phyloP scores from a whole-genome alignment of 1,139 yeast species.

The Kurtzmaniella quercitrusa region DNA sequence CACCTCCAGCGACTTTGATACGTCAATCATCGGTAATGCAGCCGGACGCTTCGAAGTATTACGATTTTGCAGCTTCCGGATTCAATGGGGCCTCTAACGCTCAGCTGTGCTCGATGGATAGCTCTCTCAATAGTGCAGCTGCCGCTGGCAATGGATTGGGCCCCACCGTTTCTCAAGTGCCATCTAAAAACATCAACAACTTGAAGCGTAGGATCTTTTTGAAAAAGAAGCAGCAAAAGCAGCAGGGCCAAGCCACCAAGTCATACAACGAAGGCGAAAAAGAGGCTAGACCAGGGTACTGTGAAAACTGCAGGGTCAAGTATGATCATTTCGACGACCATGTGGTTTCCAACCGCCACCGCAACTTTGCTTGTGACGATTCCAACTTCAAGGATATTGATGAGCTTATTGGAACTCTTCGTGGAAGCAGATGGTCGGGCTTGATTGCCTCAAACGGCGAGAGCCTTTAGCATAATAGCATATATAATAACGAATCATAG shows the following conservation, averaged over 20 bases:
- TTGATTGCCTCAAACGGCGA: constrained; percentile 44
- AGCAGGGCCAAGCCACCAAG: constrained; percentile 5
- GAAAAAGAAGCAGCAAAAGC: constrained; percentile 32
- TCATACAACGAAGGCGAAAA: constrained; percentile 18
- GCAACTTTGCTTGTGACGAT: constrained; percentile 72
- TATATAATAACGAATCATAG: background rate
- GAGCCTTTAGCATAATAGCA: constrained; percentile 3
- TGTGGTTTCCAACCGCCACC: constrained; percentile 64
- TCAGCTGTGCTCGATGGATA: constrained; percentile 40
- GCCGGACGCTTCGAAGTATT: constrained; percentile 35
- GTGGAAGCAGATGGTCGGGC: constrained; percentile 40
- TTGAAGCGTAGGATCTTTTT: constrained; percentile 50
- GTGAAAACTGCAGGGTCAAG: constrained; percentile 90
- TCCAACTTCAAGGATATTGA: constrained; percentile 77
- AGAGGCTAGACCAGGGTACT: constrained; percentile 60
- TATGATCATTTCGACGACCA: constrained; percentile 82
- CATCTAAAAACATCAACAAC: constrained; percentile 61
- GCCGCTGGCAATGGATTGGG: constrained; percentile 62
- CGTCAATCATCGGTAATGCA: constrained; percentile 30
- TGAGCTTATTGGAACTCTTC: constrained; percentile 50
- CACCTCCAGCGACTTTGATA: constrained; percentile 9
- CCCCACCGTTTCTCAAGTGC: constrained; percentile 61
- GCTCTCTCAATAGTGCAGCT: constrained; percentile 35
- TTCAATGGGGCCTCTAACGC: constrained; percentile 59
- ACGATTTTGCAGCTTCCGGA: constrained; percentile 79